These are phyloP conservation scores for Talaromyces amestolkiae DNA, from an alignment of 2,329 filamentous ascomycete genomes.

Conservation along the genomic window DNA sequence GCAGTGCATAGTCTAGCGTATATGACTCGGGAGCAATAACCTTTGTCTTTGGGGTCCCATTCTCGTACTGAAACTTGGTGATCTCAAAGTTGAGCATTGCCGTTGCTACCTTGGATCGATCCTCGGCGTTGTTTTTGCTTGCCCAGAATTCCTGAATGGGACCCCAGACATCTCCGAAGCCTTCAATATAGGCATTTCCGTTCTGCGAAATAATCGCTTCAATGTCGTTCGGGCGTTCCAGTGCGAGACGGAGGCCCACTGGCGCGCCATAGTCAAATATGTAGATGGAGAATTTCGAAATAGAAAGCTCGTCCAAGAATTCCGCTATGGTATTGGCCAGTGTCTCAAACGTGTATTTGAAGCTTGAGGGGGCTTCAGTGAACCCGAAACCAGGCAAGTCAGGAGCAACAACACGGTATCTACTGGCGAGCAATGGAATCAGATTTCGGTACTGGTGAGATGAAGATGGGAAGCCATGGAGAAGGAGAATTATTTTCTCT, in stretches of 20 bases:
- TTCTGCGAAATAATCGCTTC: slow-evolving; percentile 58
- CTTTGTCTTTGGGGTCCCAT: slow-evolving; percentile 31
- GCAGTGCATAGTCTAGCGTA: slow-evolving; percentile 52
- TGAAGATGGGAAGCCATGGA: slow-evolving; percentile 49
- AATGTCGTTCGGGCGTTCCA: slow-evolving; percentile 47
- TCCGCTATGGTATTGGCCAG: slow-evolving; percentile 49
- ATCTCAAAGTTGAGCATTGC: slow-evolving; percentile 38
- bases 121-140: slow-evolving; percentile 28
- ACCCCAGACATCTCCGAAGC: slow-evolving; percentile 54
- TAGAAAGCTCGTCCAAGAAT: slow-evolving; percentile 50
- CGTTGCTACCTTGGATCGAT: slow-evolving; percentile 38
- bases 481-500: slow-evolving; percentile 38
- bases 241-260: slow-evolving; percentile 53
- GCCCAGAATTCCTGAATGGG: slow-evolving; percentile 50
- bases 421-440: slow-evolving; percentile 43
- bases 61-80: slow-evolving; percentile 47
- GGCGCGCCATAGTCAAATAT: slow-evolving; percentile 65
- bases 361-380: slow-evolving; percentile 49
- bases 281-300: slow-evolving; percentile 54
- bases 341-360: slow-evolving; percentile 55
- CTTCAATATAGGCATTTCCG: slow-evolving; percentile 60
- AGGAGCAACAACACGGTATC: slow-evolving; percentile 53
- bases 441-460: slow-evolving; percentile 48
- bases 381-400: slow-evolving; percentile 62
- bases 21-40: slow-evolving; percentile 48